These are phyloP conservation scores for Hymenoscyphus fructigenus DNA, from an alignment of 2,329 filamentous ascomycete genomes.

Conservation along the genomic window DNA sequence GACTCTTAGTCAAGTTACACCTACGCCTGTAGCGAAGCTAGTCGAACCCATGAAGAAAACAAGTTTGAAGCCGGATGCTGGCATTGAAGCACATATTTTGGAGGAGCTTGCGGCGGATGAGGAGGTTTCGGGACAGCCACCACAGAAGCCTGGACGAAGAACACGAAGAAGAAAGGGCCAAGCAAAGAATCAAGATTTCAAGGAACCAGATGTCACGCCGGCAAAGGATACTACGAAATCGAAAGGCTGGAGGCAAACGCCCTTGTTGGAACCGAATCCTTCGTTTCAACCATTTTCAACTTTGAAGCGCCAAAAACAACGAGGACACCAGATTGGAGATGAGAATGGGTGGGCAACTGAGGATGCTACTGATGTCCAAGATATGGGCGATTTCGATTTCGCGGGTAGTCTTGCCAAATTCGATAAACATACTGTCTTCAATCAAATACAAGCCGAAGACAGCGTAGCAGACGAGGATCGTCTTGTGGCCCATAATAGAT, in stretches of 20 bases:
- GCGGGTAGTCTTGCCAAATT: constrained; percentile 87
- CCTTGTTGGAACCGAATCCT: constrained; percentile 60
- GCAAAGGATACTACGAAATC: constrained; percentile 48
- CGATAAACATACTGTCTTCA: constrained; percentile 88
- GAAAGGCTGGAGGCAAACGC: constrained; percentile 68
- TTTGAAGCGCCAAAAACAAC: constrained; percentile 55
- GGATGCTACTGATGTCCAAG: constrained; percentile 91
- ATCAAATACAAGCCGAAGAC: constrained; percentile 87
- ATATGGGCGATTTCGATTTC: constrained; percentile 94
- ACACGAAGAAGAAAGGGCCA: constrained; percentile 43
- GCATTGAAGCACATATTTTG: constrained; percentile 23
- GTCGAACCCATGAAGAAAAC: constrained; percentile 46
- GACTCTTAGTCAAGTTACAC: constrained; percentile 29
- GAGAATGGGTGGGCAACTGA: constrained; percentile 94
- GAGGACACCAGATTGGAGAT: constrained; percentile 40
- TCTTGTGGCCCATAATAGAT: constrained; percentile 84
- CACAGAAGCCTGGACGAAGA: constrained; percentile 37
- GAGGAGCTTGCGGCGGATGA: constrained; percentile 29
- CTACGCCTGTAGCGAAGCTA: constrained; percentile 40
- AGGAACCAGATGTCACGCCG: constrained; percentile 43
- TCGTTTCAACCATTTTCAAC: constrained; percentile 63
- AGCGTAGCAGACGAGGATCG: constrained; percentile 84
- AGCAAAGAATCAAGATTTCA: constrained; percentile 40
- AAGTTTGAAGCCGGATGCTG: constrained; percentile 32
- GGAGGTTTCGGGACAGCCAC: constrained; percentile 22